Percentiles rank a stretch among this genome's conserved stretches.
These are phyloP conservation scores for Tinospora cordifolia DNA, from an alignment of 164 flowering plant genomes.

Conservation along the genomic window DNA sequence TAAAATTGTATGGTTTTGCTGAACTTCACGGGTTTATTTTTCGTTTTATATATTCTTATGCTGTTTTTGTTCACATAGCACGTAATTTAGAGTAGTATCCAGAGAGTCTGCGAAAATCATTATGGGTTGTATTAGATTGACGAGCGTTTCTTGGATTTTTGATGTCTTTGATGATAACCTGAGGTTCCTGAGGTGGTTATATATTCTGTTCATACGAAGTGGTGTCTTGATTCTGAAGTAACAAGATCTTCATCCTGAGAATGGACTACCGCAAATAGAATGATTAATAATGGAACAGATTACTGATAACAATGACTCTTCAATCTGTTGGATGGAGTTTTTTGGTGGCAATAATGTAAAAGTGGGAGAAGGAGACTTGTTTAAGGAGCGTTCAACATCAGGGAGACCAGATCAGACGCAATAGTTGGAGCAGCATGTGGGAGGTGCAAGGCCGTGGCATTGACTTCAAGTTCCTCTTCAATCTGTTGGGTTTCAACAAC, in stretches of 20 bases:
- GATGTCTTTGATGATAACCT: background rate
- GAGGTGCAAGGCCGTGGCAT: background rate
- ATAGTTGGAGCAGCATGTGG: background rate
- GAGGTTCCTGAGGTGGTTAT: background rate
- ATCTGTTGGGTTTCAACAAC: background rate
- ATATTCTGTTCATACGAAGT: background rate
- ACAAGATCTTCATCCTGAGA: no score
- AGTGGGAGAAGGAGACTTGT: background rate
- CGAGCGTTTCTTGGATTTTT: no score
- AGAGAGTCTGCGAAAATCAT: background rate
- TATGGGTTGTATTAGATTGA: background rate
- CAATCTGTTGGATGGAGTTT: background rate
- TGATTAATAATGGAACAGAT: no score
- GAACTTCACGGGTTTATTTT: background rate
- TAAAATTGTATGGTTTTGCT: background rate
- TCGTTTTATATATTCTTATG: background rate
- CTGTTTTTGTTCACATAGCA: background rate
- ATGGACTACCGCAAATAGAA: no score
- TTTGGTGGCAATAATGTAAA: background rate
- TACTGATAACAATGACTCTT: background rate
- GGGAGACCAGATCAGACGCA: no score
- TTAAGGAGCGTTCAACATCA: background rate
- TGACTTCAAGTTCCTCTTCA: background rate
- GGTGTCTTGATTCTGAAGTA: background rate
- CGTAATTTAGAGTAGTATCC: background rate